Conservation (phyloP, 148 eudicot species). For the Amaranthus palmeri region DNA sequence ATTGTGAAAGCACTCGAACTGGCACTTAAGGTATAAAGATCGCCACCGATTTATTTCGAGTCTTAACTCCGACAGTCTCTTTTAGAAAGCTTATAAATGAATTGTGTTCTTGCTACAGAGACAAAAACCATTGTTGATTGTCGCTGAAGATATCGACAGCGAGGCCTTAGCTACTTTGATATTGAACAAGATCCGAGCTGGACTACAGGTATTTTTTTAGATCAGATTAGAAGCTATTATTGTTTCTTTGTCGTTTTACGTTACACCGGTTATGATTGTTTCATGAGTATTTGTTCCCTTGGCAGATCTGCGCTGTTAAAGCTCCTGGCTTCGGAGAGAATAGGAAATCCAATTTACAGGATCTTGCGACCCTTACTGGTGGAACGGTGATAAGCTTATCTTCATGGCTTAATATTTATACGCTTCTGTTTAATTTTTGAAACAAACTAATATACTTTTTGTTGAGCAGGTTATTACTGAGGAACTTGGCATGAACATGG, state of each 20-base stretch:
- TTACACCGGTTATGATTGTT: not conserved
- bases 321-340: constrained; percentile 98
- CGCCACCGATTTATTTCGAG: not conserved
- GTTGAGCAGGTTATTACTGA: constrained; percentile 65
- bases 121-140: constrained; percentile 81
- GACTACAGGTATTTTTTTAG: constrained; percentile 57
- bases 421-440: not conserved
- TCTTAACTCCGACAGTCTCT: not conserved
- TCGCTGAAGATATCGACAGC: constrained; percentile 93
- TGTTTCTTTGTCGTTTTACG: not conserved
- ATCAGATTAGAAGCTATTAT: not conserved
- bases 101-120: constrained; percentile 33
- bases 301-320: constrained; percentile 83
- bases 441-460: not conserved
- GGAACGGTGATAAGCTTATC: constrained; percentile 43
- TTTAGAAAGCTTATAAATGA: not conserved
- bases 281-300: not conserved
- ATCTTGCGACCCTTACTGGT: constrained; percentile 84
- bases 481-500: constrained; percentile 92
- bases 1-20: constrained; percentile 81
- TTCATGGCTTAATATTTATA: not conserved
- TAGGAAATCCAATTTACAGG: constrained; percentile 73
- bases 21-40: constrained; percentile 71
- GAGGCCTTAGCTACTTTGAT: constrained; percentile 98
- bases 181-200: constrained; percentile 89